Conservation (phyloP, 2,329 filamentous ascomycete species). For the Fusarium sulawesiense region DNA sequence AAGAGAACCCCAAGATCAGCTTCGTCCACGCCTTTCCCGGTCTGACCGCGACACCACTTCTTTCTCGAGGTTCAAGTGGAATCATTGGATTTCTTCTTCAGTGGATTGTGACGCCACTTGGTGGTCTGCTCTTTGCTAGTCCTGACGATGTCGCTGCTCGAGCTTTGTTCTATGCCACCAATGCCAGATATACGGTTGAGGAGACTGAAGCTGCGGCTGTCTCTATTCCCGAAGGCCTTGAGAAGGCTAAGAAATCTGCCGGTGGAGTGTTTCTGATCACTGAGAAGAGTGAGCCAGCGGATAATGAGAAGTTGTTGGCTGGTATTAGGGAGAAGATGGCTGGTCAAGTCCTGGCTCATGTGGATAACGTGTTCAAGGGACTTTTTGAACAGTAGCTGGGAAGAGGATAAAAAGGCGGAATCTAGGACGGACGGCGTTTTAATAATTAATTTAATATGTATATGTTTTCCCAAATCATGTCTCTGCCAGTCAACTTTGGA, state of each 20-base stretch:
- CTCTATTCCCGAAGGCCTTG: not conserved
- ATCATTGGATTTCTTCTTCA: constrained; percentile 23
- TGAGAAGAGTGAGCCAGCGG: constrained; percentile 25
- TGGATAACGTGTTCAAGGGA: constrained; percentile 2
- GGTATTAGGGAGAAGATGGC: constrained; percentile 4
- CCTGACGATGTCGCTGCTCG: constrained; percentile 38
- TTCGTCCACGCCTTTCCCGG: constrained; percentile 53
- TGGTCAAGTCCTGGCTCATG: constrained; percentile 1
- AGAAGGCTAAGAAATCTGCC: not conserved
- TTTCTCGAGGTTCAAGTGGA: constrained; percentile 40
- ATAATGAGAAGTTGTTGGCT: constrained; percentile 32
- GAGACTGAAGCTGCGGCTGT: not conserved
- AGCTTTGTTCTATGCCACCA: constrained; percentile 40
- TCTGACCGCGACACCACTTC: constrained; percentile 37
- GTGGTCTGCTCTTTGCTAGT: constrained; percentile 23
- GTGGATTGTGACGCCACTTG: constrained; percentile 28
- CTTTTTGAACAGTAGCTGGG: not conserved
- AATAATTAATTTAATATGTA: not conserved
- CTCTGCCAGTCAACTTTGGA: not conserved
- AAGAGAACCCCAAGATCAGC: constrained; percentile 53
- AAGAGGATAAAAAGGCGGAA: accelerated
- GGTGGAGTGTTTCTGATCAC: constrained; percentile 30
- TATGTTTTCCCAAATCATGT: not conserved
- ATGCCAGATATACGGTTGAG: constrained; percentile 33
- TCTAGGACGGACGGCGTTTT: not conserved